Evolutionary conservation across 768 basidiomycete species (phyloP).

Genomic region (Ramaria sp.): DNA sequence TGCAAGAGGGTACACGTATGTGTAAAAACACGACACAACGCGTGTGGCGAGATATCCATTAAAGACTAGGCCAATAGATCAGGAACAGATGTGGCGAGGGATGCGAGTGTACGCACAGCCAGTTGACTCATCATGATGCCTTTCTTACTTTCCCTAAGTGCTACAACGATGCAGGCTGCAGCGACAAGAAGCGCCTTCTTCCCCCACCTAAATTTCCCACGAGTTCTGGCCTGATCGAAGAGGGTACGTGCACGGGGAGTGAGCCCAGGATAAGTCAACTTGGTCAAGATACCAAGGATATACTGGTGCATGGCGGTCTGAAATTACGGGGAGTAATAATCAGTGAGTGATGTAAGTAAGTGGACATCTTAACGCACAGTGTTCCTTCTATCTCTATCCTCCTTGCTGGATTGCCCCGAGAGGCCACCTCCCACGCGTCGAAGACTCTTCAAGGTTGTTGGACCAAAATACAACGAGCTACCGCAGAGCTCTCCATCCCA

Average conservation of each 20-base stretch:
- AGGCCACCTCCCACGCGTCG: constrained; percentile 49
- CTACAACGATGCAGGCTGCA: constrained; percentile 58
- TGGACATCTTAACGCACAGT: constrained; percentile 30
- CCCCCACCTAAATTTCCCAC: constrained; percentile 56
- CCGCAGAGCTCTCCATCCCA: constrained; percentile 26
- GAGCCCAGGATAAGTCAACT: constrained; percentile 48
- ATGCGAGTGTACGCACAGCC: constrained; percentile 28
- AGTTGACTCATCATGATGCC: constrained; percentile 62
- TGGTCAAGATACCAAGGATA: constrained; percentile 48
- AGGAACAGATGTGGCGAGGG: background rate
- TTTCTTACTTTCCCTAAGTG: constrained; percentile 59
- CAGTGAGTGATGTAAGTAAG: constrained; percentile 8
- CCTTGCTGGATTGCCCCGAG: constrained; percentile 47
- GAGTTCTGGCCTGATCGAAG: constrained; percentile 57
- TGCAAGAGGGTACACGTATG: constrained; percentile 42
- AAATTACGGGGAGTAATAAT: constrained; percentile 11
- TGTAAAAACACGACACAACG: constrained; percentile 46
- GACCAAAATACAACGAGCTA: constrained; percentile 23
- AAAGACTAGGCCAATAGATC: constrained; percentile 25
- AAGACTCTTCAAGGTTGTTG: constrained; percentile 34
- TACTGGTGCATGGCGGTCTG: constrained; percentile 57
- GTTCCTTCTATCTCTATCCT: constrained; percentile 55
- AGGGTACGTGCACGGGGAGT: constrained; percentile 55
- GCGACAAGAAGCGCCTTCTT: constrained; percentile 57
- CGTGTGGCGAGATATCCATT: constrained; percentile 39